Base-by-base conservation (phyloP, 805 yeast species). In the Maudiozyma bulderi region DNA sequence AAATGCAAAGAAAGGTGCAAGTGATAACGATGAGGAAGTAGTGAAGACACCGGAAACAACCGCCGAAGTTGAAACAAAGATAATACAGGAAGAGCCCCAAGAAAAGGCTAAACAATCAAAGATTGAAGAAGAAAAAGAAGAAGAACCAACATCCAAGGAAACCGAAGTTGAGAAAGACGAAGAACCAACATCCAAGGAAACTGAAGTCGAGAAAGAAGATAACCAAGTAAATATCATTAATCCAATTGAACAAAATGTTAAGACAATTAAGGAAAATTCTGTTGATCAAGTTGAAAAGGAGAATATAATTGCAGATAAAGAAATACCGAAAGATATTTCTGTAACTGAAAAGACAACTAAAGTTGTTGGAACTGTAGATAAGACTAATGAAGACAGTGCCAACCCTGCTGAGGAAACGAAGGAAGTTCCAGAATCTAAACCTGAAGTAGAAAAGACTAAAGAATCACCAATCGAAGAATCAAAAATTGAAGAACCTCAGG, bases 1-100 rank as follows among this genome's bases (percentile, higher is more conserved):
- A 29, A 72, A 68, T 51, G 77, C 75, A 0, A 43, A 20, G 35
- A 38, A 39, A 42, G 51, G 42, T 39, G 46, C 20, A 43, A 34
- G 30, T 20, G 40, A 14, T 30, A 30, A 29, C 20, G 40, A 34
- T 11, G 46, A 41, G 44, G 34, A 30, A 34, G 5, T n/a, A 34
- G n/a, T n/a, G n/a, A 34, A n/a, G n/a, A 11, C 37, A 34, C 37
- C 37, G 2, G n/a, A 34, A 34, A 11, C 37, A 34, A 11, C 37
- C 11, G n/a, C 11, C 37, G n/a, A 20, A 20, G 26, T 20, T 20
- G 26, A 20, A 20, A 20, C 26, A 4, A 20, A 20, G 26, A 20
- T 20, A 20, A 20, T 13, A 33, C 37, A 14, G 10, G 40, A 44
- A 44, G 47, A 43, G 28, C 15, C 26, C 3, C 26, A 20, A 20